Conservation (phyloP, 352 stramenopile genomes). For the Pythium phragmiticola region DNA sequence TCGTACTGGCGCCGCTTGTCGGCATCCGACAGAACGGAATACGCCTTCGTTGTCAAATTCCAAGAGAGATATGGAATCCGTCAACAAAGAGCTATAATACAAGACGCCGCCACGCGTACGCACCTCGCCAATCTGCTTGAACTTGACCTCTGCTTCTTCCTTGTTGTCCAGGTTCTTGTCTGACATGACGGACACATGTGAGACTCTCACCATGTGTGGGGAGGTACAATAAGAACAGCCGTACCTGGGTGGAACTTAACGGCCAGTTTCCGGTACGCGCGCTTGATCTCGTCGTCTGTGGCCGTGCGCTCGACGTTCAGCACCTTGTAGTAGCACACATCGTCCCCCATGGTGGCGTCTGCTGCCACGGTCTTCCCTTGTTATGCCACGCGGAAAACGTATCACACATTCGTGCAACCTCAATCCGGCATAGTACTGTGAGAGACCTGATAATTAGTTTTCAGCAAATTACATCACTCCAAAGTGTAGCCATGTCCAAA, state of each 20-base stretch:
- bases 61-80: too few relatives aligned
- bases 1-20: constrained; percentile 90
- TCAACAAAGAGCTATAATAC: too few relatives aligned
- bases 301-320: constrained; percentile 69
- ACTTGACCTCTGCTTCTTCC: constrained; percentile 85
- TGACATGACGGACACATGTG: constrained; percentile 19
- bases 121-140: constrained; percentile 87
- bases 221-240: constrained; percentile 11
- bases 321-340: constrained; percentile 71
- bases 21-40: constrained; percentile 89
- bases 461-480: constrained; percentile 1
- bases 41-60: constrained; percentile 46
- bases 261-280: constrained; percentile 84
- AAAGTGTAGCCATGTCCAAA: constrained; percentile 1
- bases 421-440: background rate
- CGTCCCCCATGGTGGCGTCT: constrained; percentile 18
- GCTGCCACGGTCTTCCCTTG: background rate
- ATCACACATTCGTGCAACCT: constrained; percentile 9
- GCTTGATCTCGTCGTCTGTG: constrained; percentile 80
- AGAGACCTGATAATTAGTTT: background rate
- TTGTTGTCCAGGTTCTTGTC: constrained; percentile 91
- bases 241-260: constrained; percentile 89
- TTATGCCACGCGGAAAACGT: constrained; percentile 5
- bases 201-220: background rate
- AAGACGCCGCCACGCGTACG: background rate